Percentiles rank a stretch among this genome's conserved stretches.
Conservation (phyloP, 164 flowering plant genomes). For the Vitis rotundifolia region DNA sequence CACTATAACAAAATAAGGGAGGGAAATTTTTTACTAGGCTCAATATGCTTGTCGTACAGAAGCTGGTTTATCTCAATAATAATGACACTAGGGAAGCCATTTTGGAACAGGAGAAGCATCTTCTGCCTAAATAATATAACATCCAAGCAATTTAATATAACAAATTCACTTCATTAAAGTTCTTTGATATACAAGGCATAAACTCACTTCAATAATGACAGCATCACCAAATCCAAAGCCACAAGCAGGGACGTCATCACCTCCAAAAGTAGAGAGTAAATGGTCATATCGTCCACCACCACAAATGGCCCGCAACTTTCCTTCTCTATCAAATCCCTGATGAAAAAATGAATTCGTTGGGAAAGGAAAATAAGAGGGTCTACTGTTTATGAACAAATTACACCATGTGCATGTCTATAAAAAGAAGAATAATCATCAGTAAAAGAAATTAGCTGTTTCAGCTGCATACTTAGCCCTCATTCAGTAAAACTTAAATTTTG, state of each 20-base stretch:
- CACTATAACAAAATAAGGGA: neutral
- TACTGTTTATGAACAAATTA: neutral
- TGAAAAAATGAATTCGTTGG: neutral
- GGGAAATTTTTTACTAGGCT: no score
- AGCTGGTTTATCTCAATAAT: neutral
- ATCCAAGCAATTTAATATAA: neutral
- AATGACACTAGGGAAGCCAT: no score
- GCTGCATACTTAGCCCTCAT: neutral
- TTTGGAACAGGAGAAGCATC: neutral
- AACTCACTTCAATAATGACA: conserved; percentile 83
- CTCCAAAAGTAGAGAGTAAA: conserved; percentile 87
- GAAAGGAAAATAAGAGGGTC: neutral
- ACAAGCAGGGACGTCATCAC: conserved; percentile 90
- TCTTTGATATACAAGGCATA: neutral
- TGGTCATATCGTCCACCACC: conserved; percentile 95
- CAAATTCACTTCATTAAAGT: neutral
- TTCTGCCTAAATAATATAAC: neutral
- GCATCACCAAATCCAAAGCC: conserved; percentile 99
- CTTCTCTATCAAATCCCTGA: conserved; percentile 88
- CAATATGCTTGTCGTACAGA: neutral
- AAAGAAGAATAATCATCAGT: neutral
- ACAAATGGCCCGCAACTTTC: conserved; percentile 89
- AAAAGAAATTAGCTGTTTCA: neutral
- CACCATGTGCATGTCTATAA: neutral
- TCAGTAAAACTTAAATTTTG: neutral